Evolutionary conservation across 2,329 filamentous ascomycete genomes (phyloP).

Genomic region (Pyrenophora teres): DNA sequence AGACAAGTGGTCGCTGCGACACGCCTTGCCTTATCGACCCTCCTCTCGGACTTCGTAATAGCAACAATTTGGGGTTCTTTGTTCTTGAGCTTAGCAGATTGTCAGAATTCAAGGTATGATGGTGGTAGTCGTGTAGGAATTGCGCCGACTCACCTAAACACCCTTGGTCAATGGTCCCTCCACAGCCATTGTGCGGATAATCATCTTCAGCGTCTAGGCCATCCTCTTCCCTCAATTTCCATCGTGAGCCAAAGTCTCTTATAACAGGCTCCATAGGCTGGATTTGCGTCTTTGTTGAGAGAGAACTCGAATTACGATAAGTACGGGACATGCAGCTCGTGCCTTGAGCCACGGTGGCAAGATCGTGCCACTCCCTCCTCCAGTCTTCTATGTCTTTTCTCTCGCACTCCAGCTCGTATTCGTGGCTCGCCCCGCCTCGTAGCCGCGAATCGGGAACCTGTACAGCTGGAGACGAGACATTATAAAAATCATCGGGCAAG

Average conservation of each 20-base stretch:
- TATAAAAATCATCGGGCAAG: background rate
- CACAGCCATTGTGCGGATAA: no score
- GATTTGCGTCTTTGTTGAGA: background rate
- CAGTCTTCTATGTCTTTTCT: slow-evolving; percentile 4
- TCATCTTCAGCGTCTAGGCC: no score
- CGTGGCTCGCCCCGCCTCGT: slow-evolving; percentile 1
- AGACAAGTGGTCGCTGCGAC: no score
- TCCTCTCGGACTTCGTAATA: no score
- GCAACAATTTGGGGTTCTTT: no score
- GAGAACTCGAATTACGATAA: slow-evolving; percentile 4
- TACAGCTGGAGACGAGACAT: background rate
- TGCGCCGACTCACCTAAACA: background rate
- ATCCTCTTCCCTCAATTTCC: background rate
- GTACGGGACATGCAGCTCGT: background rate
- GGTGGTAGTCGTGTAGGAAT: background rate
- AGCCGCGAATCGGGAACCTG: background rate
- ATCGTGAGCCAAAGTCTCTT: background rate
- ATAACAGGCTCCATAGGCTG: background rate
- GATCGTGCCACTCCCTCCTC: slow-evolving; percentile 2
- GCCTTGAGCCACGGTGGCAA: background rate
- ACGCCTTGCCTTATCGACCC: background rate
- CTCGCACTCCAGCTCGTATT: background rate
- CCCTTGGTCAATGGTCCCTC: background rate
- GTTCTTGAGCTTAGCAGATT: no score
- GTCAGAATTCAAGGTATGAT: background rate